Percentiles rank a stretch among this genome's conserved stretches.
Conservation (phyloP, 148 eudicot genomes). For the Heliosperma pusillum region DNA sequence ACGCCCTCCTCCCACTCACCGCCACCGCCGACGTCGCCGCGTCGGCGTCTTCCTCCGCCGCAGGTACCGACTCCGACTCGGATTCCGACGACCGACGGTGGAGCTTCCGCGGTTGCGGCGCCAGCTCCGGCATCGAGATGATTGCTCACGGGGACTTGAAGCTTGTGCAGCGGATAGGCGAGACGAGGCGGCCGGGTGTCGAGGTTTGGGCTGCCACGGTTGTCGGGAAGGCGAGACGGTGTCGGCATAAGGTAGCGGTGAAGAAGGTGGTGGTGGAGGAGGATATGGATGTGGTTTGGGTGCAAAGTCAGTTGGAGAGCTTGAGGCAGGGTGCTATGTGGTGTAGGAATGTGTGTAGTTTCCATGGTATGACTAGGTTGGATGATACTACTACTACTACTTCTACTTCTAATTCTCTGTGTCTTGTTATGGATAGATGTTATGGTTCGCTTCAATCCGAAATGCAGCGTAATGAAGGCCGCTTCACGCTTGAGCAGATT, state of each 20-base stretch:
- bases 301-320: slow-evolving; percentile 63
- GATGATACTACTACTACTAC: slow-evolving; percentile 23
- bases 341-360: slow-evolving; percentile 87
- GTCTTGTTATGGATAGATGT: slow-evolving; percentile 80
- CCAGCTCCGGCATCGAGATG: slow-evolving; percentile 42
- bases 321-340: slow-evolving; percentile 76
- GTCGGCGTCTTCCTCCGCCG: slow-evolving; percentile 30
- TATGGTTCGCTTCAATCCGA: slow-evolving; percentile 72
- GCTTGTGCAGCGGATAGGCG: slow-evolving; percentile 59
- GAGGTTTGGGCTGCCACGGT: slow-evolving; percentile 73
- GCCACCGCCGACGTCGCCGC: slow-evolving; percentile 18
- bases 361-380: slow-evolving; percentile 56
- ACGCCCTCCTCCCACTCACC: slow-evolving; percentile 51
- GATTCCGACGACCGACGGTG: slow-evolving; percentile 27
- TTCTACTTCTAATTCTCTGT: slow-evolving; percentile 30
- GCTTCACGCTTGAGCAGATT: slow-evolving; percentile 93
- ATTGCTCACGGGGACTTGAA: slow-evolving; percentile 58
- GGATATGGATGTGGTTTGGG: slow-evolving; percentile 74
- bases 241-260: slow-evolving; percentile 77
- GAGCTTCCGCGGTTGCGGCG: slow-evolving; percentile 16
- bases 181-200: slow-evolving; percentile 54
- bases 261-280: slow-evolving; percentile 64
- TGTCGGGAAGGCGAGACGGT: slow-evolving; percentile 35
- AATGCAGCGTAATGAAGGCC: slow-evolving; percentile 77
- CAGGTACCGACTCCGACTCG: slow-evolving; percentile 24